Percentiles rank a stretch among this genome's conserved stretches.
Conservation (phyloP, 495 filamentous ascomycete species). For the Elaphomyces granulatus region DNA sequence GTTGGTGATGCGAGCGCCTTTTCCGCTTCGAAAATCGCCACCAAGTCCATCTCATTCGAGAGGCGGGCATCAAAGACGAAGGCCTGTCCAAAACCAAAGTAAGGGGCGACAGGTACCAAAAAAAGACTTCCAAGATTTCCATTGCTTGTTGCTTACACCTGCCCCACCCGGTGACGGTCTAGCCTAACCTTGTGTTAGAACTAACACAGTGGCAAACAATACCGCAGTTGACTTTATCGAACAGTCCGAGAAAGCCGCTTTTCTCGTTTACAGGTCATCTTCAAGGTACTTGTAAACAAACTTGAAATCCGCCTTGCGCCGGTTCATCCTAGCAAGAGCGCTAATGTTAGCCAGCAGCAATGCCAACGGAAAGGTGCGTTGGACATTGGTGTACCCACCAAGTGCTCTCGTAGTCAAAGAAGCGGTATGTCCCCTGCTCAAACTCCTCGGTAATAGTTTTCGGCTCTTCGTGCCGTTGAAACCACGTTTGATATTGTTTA, state of each 20-base stretch:
- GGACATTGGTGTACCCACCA: slow-evolving; percentile 48
- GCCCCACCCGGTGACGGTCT: too few species aligned
- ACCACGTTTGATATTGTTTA: slow-evolving; percentile 99
- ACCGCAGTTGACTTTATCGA: neutral
- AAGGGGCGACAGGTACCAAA: too few species aligned
- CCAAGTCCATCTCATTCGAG: too few species aligned
- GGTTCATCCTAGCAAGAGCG: slow-evolving; percentile 73
- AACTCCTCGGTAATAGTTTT: slow-evolving; percentile 97
- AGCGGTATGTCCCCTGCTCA: slow-evolving; percentile 95
- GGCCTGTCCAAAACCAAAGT: too few species aligned
- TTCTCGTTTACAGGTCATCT: slow-evolving; percentile 55
- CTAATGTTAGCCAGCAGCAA: slow-evolving; percentile 5
- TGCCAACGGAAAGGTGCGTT: slow-evolving; percentile 4
- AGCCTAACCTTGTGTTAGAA: too few species aligned
- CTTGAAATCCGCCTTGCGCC: slow-evolving; percentile 94
- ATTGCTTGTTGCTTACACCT: too few species aligned
- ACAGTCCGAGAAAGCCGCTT: neutral
- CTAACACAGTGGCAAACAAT: too few species aligned
- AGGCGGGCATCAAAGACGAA: too few species aligned
- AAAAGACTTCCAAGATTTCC: too few species aligned
- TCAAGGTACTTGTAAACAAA: slow-evolving; percentile 96
- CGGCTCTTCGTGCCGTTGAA: slow-evolving; percentile 94
- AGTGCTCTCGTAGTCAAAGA: slow-evolving; percentile 99
- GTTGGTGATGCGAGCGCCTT: too few species aligned
- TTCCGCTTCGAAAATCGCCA: too few species aligned